Percentiles rank a stretch among this genome's conserved stretches.
Conservation (phyloP, 1,284 basidiomycete species). For the Sanghuangporus baumii region DNA sequence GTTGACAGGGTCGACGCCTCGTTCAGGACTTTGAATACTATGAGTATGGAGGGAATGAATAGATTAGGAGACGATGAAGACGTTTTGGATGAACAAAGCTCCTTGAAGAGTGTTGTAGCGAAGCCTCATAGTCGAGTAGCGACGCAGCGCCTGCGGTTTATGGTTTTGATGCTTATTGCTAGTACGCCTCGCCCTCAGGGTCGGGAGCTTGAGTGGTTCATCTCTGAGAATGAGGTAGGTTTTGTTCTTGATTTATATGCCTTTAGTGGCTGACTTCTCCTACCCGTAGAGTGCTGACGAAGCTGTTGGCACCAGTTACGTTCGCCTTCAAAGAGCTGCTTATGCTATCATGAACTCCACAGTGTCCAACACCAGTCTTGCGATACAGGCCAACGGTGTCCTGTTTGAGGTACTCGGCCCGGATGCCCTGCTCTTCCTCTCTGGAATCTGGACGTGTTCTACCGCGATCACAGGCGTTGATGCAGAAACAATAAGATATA, state of each 20-base stretch:
- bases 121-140: slow-evolving; percentile 60
- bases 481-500: slow-evolving; percentile 28
- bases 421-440: slow-evolving; percentile 77
- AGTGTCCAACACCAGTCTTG: slow-evolving; percentile 37
- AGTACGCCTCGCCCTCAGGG: slow-evolving; percentile 41
- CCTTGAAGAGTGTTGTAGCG: slow-evolving; percentile 42
- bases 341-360: slow-evolving; percentile 58
- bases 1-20: slow-evolving; percentile 53
- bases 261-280: not conserved
- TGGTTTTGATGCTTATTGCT: slow-evolving; percentile 44
- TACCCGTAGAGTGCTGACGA: slow-evolving; percentile 22
- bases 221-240: not conserved
- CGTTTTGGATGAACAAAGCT: slow-evolving; percentile 24
- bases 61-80: slow-evolving; percentile 38
- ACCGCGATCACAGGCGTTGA: slow-evolving; percentile 8
- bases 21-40: slow-evolving; percentile 39
- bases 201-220: slow-evolving; percentile 43
- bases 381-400: slow-evolving; percentile 51
- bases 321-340: slow-evolving; percentile 49
- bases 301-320: slow-evolving; percentile 37
- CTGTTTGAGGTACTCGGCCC: slow-evolving; percentile 69
- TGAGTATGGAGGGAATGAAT: slow-evolving; percentile 41
- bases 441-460: slow-evolving; percentile 53
- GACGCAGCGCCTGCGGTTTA: slow-evolving; percentile 47
- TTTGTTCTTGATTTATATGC: not conserved